These are phyloP conservation scores for Aspergillus incahuasiensis DNA, from an alignment of 495 filamentous ascomycete genomes.

Conservation along the genomic window DNA sequence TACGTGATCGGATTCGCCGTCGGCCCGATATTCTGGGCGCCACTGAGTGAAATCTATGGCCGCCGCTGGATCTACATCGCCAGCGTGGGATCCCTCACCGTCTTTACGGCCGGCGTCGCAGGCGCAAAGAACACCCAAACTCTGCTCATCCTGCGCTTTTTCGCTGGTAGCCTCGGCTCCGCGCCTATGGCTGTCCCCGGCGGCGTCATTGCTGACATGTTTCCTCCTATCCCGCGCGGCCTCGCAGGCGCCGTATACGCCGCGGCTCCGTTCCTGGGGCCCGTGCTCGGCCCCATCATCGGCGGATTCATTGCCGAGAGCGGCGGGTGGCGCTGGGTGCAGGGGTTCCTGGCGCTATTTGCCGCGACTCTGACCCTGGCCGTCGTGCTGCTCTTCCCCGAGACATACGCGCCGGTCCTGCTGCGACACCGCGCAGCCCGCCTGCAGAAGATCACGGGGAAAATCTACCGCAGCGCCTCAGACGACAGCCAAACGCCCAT, in stretches of 20 bases:
- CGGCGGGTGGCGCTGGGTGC: slow-evolving; percentile 27
- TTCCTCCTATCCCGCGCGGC: slow-evolving; percentile 56
- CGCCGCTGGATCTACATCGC: no score
- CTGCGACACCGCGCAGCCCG: slow-evolving; percentile 47
- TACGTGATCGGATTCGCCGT: slow-evolving; percentile 47
- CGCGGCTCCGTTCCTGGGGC: slow-evolving; percentile 53
- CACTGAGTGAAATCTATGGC: no score
- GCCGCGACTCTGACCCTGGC: slow-evolving; percentile 50
- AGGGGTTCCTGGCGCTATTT: slow-evolving; percentile 62
- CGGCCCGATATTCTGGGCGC: slow-evolving; percentile 37
- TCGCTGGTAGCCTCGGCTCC: slow-evolving; percentile 70
- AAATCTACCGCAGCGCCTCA: neutral
- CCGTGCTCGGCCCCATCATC: slow-evolving; percentile 54
- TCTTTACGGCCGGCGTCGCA: no score
- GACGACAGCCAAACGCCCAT: neutral
- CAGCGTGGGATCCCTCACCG: no score
- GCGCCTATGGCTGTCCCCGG: slow-evolving; percentile 67
- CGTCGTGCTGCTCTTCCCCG: slow-evolving; percentile 49
- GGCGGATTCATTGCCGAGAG: slow-evolving; percentile 50
- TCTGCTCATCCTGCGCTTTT: slow-evolving; percentile 48
- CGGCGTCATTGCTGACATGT: slow-evolving; percentile 73
- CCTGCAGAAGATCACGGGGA: slow-evolving; percentile 48
- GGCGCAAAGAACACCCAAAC: no score
- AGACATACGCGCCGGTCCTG: slow-evolving; percentile 59
- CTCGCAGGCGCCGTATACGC: slow-evolving; percentile 59